phyloP scores from a whole-genome alignment of 129 eudicot species.

The Daucus carota region DH1_v3.0 NC_030385.2:39654001-39654500 shows the following conservation, averaged over 20 bases:
- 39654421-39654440: too few species aligned
- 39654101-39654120: slow-evolving; percentile 31
- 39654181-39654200: slow-evolving; percentile 34
- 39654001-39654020: not conserved
- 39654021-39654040: not conserved
- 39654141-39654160: slow-evolving; percentile 47
- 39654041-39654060: not conserved
- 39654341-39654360: not conserved
- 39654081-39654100: not conserved
- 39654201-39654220: slow-evolving; percentile 34
- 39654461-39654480: not conserved
- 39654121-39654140: slow-evolving; percentile 13
- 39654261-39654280: slow-evolving; percentile 50
- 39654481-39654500: too few species aligned
- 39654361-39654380: not conserved
- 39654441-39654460: too few species aligned
- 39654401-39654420: too few species aligned
- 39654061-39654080: not conserved
- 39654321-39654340: not conserved
- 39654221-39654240: slow-evolving; percentile 40
- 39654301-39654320: not conserved
- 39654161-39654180: slow-evolving; percentile 62
- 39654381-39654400: not conserved
- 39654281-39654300: not conserved
- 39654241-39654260: slow-evolving; percentile 44